Base-by-base conservation (phyloP, 2,329 filamentous ascomycete genomes). In the Lithohypha guttulata region DNA sequence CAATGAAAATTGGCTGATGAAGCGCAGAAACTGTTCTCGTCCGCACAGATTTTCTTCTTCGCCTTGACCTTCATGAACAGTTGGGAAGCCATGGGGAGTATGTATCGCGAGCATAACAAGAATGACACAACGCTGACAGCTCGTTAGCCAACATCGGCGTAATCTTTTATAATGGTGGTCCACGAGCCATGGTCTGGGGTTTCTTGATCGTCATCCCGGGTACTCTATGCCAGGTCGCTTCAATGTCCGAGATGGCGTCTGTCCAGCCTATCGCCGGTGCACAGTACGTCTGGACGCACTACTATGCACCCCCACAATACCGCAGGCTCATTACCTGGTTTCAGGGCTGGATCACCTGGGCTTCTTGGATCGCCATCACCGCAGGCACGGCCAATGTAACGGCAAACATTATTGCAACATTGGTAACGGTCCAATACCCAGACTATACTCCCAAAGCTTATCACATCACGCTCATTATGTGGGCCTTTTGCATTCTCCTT, bases 201-300 rank as follows among this genome's bases (percentile, higher is more conserved):
- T 38, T 44, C 30, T 29, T 58, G 30, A 44, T 58, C 18, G 51
- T 55, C 8, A 43, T 53, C 31, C 41, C 43, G 13, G 56, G 56
- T 22, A 50, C 51, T 13, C 43, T 56, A 4, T 48, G 46, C 8
- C 54, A 56, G 22, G 48, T 51, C 8, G 52, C 52, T 2, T 61
- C 59, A 2, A 46, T 63, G 15, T 59, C 55, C 8, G 60, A 63
- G 43, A 52, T 63, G 53, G 55, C 58, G 1, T 62, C 60, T 0
- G 60, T 63, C 46, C 53, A 54, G 11, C 60, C 59, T 3, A 53
- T 60, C 20, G 60, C 60, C 0, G 61, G 59, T 7, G 61, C 59
- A 2, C 60, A 62, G 39, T 63, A 64, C 38, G 57, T 62, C 43
- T 64, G 60, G 60, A 62, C 59, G 3, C 52, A 55, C 22, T 45